Conservation (phyloP, 495 filamentous ascomycete species). For the Penicillium bialowiezense region DNA sequence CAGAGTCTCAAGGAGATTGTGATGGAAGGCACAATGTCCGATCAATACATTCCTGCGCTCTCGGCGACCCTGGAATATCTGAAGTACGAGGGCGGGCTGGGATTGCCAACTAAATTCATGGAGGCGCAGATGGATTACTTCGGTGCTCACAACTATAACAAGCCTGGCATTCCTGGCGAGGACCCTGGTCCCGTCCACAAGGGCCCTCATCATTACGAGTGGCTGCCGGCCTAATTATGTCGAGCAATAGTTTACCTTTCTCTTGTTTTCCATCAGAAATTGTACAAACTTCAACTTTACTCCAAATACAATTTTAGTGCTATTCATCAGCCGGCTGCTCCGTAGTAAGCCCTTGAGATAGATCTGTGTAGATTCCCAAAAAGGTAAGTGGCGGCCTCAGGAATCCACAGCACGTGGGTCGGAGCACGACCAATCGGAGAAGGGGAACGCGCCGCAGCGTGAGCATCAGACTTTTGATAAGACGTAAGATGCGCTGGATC, state of each 20-base stretch:
- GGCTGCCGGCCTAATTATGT: constrained; percentile 26
- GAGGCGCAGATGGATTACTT: constrained; percentile 78
- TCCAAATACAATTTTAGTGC: too few species aligned
- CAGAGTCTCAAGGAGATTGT: constrained; percentile 56
- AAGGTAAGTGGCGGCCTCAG: constrained; percentile 14
- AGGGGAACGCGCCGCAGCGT: constrained; percentile 3
- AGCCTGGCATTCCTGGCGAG: constrained; percentile 37
- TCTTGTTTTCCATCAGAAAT: not conserved
- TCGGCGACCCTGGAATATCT: constrained; percentile 66
- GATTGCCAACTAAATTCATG: constrained; percentile 66
- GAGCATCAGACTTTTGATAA: constrained; percentile 14
- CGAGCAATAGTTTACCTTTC: not conserved
- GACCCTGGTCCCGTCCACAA: constrained; percentile 40
- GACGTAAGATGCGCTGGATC: constrained; percentile 17
- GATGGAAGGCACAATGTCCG: constrained; percentile 52
- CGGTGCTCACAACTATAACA: constrained; percentile 67
- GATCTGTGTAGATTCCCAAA: constrained; percentile 1
- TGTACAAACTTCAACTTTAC: not conserved
- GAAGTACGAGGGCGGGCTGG: constrained; percentile 58
- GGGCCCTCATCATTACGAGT: constrained; percentile 44
- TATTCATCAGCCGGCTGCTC: too few species aligned
- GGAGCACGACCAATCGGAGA: constrained; percentile 15
- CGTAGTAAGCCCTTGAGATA: too few species aligned
- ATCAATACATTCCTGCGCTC: constrained; percentile 63
- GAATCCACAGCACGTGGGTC: constrained; percentile 16